Evolutionary conservation across 2,329 filamentous ascomycete species (phyloP).

Genomic region (Exophiala calicioides): DNA sequence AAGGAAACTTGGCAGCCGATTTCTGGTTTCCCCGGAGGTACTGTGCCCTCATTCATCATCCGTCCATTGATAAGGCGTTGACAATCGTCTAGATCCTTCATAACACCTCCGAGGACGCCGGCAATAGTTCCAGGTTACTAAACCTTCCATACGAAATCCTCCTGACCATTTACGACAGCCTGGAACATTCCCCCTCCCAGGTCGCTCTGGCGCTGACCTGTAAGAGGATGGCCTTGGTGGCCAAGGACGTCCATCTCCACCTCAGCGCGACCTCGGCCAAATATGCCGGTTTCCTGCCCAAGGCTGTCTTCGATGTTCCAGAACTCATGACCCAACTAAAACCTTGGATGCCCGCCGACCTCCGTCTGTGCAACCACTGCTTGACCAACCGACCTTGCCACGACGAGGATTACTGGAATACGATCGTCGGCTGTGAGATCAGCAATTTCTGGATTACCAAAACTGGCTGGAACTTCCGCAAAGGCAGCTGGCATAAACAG

Average conservation of each 20-base stretch:
- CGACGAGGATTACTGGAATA: slow-evolving; percentile 28
- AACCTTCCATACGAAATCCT: slow-evolving; percentile 30
- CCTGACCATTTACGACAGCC: slow-evolving; percentile 24
- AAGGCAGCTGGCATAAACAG: slow-evolving; percentile 30
- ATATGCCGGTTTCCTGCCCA: slow-evolving; percentile 30
- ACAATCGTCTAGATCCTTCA: slow-evolving; percentile 8
- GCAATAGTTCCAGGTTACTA: slow-evolving; percentile 18
- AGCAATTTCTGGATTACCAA: slow-evolving; percentile 30
- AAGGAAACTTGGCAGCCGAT: slow-evolving; percentile 25
- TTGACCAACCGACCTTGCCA: slow-evolving; percentile 28
- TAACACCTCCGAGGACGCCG: neutral
- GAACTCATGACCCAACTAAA: slow-evolving; percentile 28
- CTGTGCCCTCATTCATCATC: neutral
- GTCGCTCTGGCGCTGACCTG: slow-evolving; percentile 31
- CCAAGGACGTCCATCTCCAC: slow-evolving; percentile 22
- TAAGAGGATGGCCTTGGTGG: slow-evolving; percentile 28
- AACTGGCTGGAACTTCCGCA: slow-evolving; percentile 29
- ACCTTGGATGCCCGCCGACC: slow-evolving; percentile 26
- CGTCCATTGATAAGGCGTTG: neutral
- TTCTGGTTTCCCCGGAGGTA: slow-evolving; percentile 25
- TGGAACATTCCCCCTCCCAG: slow-evolving; percentile 29
- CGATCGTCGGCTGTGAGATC: slow-evolving; percentile 23
- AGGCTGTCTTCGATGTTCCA: slow-evolving; percentile 30
- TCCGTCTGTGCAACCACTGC: slow-evolving; percentile 31
- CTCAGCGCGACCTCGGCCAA: slow-evolving; percentile 26